phyloP scores from a whole-genome alignment of 345 rosid genomes.

The Syzygium aromaticum region DNA sequence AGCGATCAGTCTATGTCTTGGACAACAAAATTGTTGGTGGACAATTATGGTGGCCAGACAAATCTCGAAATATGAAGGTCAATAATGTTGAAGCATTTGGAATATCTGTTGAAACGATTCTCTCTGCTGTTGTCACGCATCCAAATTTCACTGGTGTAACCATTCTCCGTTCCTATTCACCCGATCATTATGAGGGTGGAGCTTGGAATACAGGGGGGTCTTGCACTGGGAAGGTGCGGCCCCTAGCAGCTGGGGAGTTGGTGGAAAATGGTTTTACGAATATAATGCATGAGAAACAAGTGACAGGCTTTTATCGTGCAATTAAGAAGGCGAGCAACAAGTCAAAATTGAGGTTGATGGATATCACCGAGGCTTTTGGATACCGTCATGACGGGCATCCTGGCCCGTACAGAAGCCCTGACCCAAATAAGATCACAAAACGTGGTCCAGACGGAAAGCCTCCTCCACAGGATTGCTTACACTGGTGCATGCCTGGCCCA shows the following conservation, averaged over 20 bases:
- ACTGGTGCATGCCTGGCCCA: slow-evolving; percentile 99
- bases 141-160: slow-evolving; percentile 78
- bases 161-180: slow-evolving; percentile 77
- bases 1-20: slow-evolving; percentile 78
- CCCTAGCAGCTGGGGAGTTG: slow-evolving; percentile 47
- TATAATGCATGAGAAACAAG: slow-evolving; percentile 78
- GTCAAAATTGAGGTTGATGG: slow-evolving; percentile 71
- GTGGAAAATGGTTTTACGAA: slow-evolving; percentile 76
- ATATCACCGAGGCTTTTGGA: slow-evolving; percentile 66
- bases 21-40: slow-evolving; percentile 89
- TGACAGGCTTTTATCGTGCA: slow-evolving; percentile 50
- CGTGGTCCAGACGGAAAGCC: slow-evolving; percentile 80
- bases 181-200: slow-evolving; percentile 97
- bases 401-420: slow-evolving; percentile 81
- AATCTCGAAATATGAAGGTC: slow-evolving; percentile 58
- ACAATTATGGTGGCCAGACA: slow-evolving; percentile 89
- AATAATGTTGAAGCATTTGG: slow-evolving; percentile 84
- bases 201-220: slow-evolving; percentile 99
- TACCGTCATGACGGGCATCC: slow-evolving; percentile 98
- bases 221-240: slow-evolving; percentile 80
- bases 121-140: slow-evolving; percentile 53
- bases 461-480: slow-evolving; percentile 95
- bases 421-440: slow-evolving; percentile 75
- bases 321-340: slow-evolving; percentile 25
- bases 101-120: slow-evolving; percentile 73